These are phyloP conservation scores for Fragaria nilgerrensis DNA, from an alignment of 306 rosid genomes.

Conservation along the genomic window DNA sequence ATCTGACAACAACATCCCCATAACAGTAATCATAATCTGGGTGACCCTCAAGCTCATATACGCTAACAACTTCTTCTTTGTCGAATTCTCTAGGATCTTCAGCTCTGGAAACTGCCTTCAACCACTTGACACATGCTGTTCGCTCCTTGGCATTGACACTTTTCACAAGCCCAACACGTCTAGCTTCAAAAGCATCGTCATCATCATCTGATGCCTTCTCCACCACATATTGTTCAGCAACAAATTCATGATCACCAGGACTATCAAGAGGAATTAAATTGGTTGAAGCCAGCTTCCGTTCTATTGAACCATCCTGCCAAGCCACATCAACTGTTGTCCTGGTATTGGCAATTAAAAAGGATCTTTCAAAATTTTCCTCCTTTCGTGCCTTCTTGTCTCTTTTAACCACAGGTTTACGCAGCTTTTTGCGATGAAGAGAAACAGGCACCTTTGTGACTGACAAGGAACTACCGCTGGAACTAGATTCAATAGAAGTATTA, in stretches of 20 bases:
- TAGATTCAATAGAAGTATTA: slow-evolving; percentile 55
- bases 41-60: slow-evolving; percentile 96
- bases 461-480: slow-evolving; percentile 59
- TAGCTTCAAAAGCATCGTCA: slow-evolving; percentile 58
- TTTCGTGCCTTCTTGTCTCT: slow-evolving; percentile 86
- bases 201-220: slow-evolving; percentile 85
- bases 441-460: slow-evolving; percentile 64
- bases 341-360: slow-evolving; percentile 77
- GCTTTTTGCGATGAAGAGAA: slow-evolving; percentile 87
- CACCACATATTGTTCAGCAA: slow-evolving; percentile 91
- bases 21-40: slow-evolving; percentile 95
- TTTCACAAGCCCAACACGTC: slow-evolving; percentile 92
- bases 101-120: slow-evolving; percentile 67
- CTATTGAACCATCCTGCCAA: slow-evolving; percentile 90
- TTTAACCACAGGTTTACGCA: slow-evolving; percentile 83
- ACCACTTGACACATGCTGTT: slow-evolving; percentile 89
- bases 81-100: slow-evolving; percentile 92
- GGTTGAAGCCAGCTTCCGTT: slow-evolving; percentile 50
- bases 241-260: slow-evolving; percentile 99
- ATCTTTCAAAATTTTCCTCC: slow-evolving; percentile 88
- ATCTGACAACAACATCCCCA: slow-evolving; percentile 94
- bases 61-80: slow-evolving; percentile 88
- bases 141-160: slow-evolving; percentile 93
- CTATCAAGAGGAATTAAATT: slow-evolving; percentile 76
- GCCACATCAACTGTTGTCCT: slow-evolving; percentile 82